phyloP scores from a whole-genome alignment of 345 rosid species.

The Acer campestre region DNA sequence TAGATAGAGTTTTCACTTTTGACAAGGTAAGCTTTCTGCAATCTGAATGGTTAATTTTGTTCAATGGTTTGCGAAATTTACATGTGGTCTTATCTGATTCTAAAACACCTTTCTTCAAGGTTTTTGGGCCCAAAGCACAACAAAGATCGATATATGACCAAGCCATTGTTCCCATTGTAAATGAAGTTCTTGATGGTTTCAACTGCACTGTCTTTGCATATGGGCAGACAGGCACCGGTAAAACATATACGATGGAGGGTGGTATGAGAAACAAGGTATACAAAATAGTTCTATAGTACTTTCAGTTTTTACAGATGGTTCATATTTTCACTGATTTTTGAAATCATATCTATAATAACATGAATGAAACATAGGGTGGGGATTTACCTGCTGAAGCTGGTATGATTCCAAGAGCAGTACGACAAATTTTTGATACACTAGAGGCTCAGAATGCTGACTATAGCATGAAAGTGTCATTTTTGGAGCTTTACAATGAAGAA shows the following conservation, averaged over 20 bases:
- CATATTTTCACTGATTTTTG: background rate
- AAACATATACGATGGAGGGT: slow-evolving; percentile 96
- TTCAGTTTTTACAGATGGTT: background rate
- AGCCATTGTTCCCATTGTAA: slow-evolving; percentile 79
- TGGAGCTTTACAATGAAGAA: slow-evolving; percentile 95
- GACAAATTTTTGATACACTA: slow-evolving; percentile 77
- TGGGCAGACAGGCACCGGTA: slow-evolving; percentile 92
- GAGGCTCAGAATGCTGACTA: slow-evolving; percentile 92
- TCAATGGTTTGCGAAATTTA: background rate
- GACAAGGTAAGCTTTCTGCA: slow-evolving; percentile 56
- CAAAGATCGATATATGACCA: slow-evolving; percentile 94
- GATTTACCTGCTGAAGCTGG: slow-evolving; percentile 94
- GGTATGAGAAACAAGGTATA: slow-evolving; percentile 87
- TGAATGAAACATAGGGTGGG: slow-evolving; percentile 54
- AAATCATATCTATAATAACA: background rate
- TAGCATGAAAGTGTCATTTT: slow-evolving; percentile 87
- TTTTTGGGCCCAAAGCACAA: slow-evolving; percentile 92
- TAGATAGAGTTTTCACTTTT: slow-evolving; percentile 76
- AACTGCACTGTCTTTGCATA: slow-evolving; percentile 95
- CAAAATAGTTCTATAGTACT: background rate
- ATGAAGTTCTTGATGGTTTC: slow-evolving; percentile 92
- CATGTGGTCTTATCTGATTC: background rate
- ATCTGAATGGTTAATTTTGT: background rate
- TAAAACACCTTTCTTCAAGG: slow-evolving; percentile 39
- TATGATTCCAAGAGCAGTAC: slow-evolving; percentile 90